Evolutionary conservation across 148 eudicot species (phyloP), one percentile per base, ranked within the genome.

Genomic region (Chenopodium suecicum): DNA sequence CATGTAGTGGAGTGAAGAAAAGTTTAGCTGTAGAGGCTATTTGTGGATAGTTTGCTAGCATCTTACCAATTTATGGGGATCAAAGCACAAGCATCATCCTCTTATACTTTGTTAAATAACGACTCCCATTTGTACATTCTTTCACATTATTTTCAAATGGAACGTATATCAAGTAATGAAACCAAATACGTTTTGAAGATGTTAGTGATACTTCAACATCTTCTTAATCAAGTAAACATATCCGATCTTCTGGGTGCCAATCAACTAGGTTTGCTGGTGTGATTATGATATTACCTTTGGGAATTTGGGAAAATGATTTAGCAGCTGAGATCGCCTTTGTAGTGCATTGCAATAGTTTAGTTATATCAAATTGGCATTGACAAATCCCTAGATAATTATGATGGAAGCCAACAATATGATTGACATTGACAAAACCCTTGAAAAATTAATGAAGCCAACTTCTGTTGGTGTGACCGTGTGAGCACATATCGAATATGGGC

Each of bases 11-110:
- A 9, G 82, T 89, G 75, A 76, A 83, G 52, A 94, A 94, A 78
- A 92, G 92, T 78, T 89, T 92, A 81, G 98, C 94, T 44, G 93
- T 94, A 22, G 98, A 94, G 84, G 98, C 92, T 48, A 81, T 83
- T 1, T 93, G 97, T 83, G 76, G 87, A 74, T 90, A 84, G 85
- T 25, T 27, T 8, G 67, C 56, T 25, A 13, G 29, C 34, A 31
- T 29, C 11, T 50, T 41, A 0, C 27, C 37, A 1, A 46, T 77
- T 27, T 20, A 77, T 12, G 46, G 46, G 80, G 71, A 70, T 25
- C 7, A 23, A 76, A 66, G 80, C 80, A 34, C 54, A 82, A 82
- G 80, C 80, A 54, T 82, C 66, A 34, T 25, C 48, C 75, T 79
- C 34, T 20, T 52, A 70, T 11, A 17, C 22, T 41, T 29, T 70